phyloP scores from a whole-genome alignment of 73 alveolate genomes.

The Tetrahymena elliotti region DNA sequence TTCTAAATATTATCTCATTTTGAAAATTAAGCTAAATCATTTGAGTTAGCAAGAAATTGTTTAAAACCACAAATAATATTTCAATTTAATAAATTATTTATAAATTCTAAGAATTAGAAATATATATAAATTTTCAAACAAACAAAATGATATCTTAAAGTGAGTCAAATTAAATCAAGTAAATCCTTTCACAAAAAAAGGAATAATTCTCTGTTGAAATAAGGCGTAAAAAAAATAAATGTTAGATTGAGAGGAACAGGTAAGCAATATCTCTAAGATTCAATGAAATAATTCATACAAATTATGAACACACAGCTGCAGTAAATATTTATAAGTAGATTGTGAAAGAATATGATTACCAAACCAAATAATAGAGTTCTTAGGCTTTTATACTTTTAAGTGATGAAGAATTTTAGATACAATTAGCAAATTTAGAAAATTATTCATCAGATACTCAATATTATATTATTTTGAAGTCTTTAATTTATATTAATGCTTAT shows the following conservation, averaged over 20 bases:
- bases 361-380: background rate
- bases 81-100: too few relatives aligned
- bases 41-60: background rate
- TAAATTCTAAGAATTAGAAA: background rate
- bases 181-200: background rate
- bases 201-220: background rate
- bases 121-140: background rate
- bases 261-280: background rate
- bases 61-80: background rate
- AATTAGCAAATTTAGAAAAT: background rate
- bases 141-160: background rate
- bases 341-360: background rate
- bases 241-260: background rate
- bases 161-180: background rate
- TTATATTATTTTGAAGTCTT: background rate
- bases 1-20: background rate
- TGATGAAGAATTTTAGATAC: background rate
- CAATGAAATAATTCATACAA: background rate
- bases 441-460: background rate
- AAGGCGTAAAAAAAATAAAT: background rate
- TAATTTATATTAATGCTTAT: background rate
- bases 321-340: background rate
- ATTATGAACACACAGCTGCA: background rate
- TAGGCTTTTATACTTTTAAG: background rate
- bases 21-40: background rate